These are phyloP conservation scores for Trifolium pratense DNA, from an alignment of 306 rosid species.

Conservation along the genomic window DNA sequence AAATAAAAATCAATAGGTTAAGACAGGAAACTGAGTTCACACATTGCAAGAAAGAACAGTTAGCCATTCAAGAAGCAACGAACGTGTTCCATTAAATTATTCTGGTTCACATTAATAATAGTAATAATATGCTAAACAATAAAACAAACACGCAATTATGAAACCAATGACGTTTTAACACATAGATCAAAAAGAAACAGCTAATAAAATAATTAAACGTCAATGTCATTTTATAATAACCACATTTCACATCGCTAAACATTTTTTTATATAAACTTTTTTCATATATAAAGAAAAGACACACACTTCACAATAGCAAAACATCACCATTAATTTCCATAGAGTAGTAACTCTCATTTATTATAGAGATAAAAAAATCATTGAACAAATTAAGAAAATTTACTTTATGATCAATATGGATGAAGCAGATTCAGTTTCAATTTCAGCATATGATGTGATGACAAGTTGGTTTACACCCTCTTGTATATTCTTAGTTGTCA, in stretches of 20 bases:
- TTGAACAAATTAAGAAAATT: background rate
- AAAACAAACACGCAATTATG: background rate
- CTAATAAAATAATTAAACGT: background rate
- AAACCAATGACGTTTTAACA: constrained; percentile 23
- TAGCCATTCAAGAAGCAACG: background rate
- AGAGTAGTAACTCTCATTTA: background rate
- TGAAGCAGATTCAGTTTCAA: constrained; percentile 16
- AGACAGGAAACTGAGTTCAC: background rate
- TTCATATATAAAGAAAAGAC: background rate
- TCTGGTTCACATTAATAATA: background rate
- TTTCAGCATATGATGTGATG: constrained; percentile 38
- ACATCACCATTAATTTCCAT: background rate
- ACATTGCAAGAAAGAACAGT: too few relatives aligned
- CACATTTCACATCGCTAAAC: background rate
- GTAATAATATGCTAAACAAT: background rate
- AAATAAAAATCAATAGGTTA: background rate
- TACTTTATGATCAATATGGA: background rate
- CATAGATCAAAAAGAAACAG: constrained; percentile 12
- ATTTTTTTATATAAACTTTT: background rate
- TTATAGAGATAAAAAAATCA: background rate
- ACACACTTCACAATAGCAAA: background rate
- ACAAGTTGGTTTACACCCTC: constrained; percentile 67
- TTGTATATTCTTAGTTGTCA: constrained; percentile 66
- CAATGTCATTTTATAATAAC: constrained; percentile 3
- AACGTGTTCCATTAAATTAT: background rate